Percentiles rank a stretch among this genome's conserved stretches.
phyloP scores from a whole-genome alignment of 306 rosid species.

The Rosa multiflora region DNA sequence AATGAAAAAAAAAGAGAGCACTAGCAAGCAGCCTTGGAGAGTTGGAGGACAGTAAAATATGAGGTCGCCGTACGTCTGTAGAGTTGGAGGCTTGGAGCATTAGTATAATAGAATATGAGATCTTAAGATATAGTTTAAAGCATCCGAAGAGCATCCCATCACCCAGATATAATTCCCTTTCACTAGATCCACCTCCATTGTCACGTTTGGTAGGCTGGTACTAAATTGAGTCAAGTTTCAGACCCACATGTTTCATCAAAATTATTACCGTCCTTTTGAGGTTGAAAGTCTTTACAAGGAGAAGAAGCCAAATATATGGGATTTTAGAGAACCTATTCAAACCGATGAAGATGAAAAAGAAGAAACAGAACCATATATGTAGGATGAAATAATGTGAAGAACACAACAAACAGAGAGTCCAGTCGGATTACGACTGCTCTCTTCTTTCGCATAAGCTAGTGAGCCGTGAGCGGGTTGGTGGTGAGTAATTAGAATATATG shows the following conservation, averaged over 20 bases:
- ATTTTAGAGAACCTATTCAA: not conserved
- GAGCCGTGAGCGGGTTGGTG: not conserved
- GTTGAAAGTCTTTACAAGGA: not conserved
- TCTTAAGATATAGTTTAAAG: not conserved
- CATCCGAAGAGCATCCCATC: not conserved
- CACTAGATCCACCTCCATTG: not conserved
- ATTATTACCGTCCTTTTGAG: not conserved
- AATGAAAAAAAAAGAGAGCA: too few relatives aligned
- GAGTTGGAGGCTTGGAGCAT: not conserved
- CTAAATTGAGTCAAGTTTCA: not conserved
- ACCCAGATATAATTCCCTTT: not conserved
- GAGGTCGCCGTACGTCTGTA: not conserved
- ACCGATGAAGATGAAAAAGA: not conserved
- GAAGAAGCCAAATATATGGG: slow-evolving; percentile 8
- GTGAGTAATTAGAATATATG: not conserved
- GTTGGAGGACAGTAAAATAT: too few relatives aligned
- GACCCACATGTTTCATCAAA: not conserved
- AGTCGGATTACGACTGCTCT: not conserved
- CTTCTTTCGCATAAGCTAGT: not conserved
- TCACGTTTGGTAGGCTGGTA: slow-evolving; percentile 7
- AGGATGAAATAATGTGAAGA: slow-evolving; percentile 1
- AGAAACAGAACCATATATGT: not conserved
- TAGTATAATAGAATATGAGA: not conserved
- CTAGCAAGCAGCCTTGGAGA: too few relatives aligned
- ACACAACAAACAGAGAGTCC: not conserved